phyloP scores from a whole-genome alignment of 108 stramenopile species.

The Nannochloropsis gaditana region DNA sequence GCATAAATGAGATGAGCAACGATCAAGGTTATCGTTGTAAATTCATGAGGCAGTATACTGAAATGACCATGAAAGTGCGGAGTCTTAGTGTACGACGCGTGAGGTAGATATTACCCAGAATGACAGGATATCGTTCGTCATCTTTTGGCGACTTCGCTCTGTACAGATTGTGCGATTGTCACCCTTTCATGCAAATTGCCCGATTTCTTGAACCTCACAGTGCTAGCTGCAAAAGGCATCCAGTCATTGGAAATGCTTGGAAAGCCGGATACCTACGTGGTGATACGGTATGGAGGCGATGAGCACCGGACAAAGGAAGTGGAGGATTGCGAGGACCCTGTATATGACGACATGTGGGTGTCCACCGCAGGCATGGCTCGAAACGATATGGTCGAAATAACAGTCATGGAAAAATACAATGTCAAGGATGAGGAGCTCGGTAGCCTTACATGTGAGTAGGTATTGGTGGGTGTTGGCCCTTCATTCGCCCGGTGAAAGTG shows the following conservation, averaged over 20 bases:
- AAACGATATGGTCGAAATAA: background rate
- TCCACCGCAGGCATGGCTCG: background rate
- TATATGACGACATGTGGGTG: background rate
- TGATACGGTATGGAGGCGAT: background rate
- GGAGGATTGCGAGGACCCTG: background rate
- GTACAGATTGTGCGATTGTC: too few species aligned
- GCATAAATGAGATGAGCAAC: too few species aligned
- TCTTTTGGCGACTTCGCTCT: too few species aligned
- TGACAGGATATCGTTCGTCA: too few species aligned
- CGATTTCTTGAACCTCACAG: background rate
- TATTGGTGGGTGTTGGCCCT: background rate
- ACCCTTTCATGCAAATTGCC: too few species aligned
- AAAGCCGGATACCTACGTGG: background rate
- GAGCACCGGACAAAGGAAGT: constrained; percentile 11
- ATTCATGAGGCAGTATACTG: too few species aligned
- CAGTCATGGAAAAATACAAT: background rate
- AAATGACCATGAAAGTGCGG: too few species aligned
- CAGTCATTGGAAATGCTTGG: background rate
- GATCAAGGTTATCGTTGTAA: too few species aligned
- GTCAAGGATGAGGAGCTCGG: background rate
- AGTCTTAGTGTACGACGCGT: too few species aligned
- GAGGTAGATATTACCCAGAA: too few species aligned
- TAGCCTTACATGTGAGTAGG: background rate
- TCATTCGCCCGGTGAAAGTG: too few species aligned
- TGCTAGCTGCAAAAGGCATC: background rate